A percentile compares a stretch with the other conserved stretches of the same genome.
Evolutionary conservation across 148 eudicot genomes (phyloP).

Genomic region (Fagopyrum homotropicum): DNA sequence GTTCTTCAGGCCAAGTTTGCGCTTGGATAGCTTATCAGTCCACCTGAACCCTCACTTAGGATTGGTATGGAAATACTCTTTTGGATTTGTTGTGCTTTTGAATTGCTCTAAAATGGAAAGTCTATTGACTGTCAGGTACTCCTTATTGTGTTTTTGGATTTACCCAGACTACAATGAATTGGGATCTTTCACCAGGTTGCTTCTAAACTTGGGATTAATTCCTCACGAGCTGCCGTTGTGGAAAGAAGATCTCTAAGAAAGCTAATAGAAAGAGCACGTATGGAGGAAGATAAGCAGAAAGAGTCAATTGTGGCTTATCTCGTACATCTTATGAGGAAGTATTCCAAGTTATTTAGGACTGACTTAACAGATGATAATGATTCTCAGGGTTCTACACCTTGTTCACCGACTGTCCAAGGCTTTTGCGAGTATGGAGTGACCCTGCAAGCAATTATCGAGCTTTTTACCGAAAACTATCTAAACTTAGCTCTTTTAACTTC

Average conservation of each 20-base stretch:
- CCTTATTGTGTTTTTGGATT: constrained; percentile 7
- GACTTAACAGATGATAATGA: constrained; percentile 92
- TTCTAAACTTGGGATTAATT: constrained; percentile 72
- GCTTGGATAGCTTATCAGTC: constrained; percentile 44
- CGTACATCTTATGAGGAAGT: constrained; percentile 83
- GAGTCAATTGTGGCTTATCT: constrained; percentile 91
- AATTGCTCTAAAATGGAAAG: constrained; percentile 68
- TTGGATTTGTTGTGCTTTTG: constrained; percentile 90
- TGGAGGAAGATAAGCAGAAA: constrained; percentile 87
- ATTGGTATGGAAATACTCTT: constrained; percentile 45
- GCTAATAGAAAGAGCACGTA: constrained; percentile 75
- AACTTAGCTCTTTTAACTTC: constrained; percentile 76
- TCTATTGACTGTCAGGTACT: constrained; percentile 81
- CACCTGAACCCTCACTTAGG: constrained; percentile 68
- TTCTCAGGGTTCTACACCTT: constrained; percentile 95
- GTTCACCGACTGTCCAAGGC: constrained; percentile 85
- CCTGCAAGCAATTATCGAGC: constrained; percentile 33
- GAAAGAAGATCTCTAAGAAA: constrained; percentile 91
- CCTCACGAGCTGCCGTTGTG: constrained; percentile 86
- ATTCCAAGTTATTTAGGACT: constrained; percentile 83
- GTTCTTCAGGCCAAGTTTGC: constrained; percentile 35
- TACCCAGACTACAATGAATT: constrained; percentile 58
- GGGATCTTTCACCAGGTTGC: constrained; percentile 90
- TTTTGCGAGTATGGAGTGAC: constrained; percentile 43
- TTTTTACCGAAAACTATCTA: constrained; percentile 72